phyloP scores from a whole-genome alignment of 805 yeast species.

The Saccharomycodes ludwigii region DNA sequence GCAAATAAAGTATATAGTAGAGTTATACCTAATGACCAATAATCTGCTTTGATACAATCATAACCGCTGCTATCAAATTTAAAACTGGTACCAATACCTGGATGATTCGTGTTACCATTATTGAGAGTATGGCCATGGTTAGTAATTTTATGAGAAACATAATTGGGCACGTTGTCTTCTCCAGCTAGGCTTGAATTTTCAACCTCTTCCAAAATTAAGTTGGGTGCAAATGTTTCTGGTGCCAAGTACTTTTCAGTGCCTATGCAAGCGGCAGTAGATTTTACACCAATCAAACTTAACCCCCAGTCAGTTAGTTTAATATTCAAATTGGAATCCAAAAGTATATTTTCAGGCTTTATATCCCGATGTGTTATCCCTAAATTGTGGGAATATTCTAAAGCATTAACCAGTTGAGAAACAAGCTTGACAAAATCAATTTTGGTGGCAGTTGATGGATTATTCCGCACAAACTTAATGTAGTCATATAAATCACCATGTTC shows the following conservation, averaged over 20 bases:
- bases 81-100: no score
- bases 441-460: slow-evolving; percentile 2
- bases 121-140: not conserved
- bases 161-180: no score
- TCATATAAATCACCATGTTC: slow-evolving; percentile 59
- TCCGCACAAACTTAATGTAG: slow-evolving; percentile 19
- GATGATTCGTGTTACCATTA: not conserved
- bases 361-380: slow-evolving; percentile 57
- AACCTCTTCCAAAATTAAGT: slow-evolving; percentile 24
- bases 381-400: slow-evolving; percentile 42
- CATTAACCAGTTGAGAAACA: slow-evolving; percentile 38
- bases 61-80: slow-evolving; percentile 30
- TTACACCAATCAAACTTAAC: slow-evolving; percentile 33
- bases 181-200: slow-evolving; percentile 7
- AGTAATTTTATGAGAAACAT: slow-evolving; percentile 2
- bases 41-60: slow-evolving; percentile 66
- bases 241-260: slow-evolving; percentile 91
- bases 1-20: slow-evolving; percentile 71
- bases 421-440: slow-evolving; percentile 24
- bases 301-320: slow-evolving; percentile 71
- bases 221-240: slow-evolving; percentile 55
- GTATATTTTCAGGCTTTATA: slow-evolving; percentile 60
- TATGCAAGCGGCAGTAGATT: slow-evolving; percentile 27
- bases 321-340: slow-evolving; percentile 37
- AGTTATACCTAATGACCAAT: slow-evolving; percentile 83